Evolutionary conservation across 192 early-diverging fungal species (phyloP), one percentile per base, ranked within the genome.

Genomic region (Allomyces arbusculus): DNA sequence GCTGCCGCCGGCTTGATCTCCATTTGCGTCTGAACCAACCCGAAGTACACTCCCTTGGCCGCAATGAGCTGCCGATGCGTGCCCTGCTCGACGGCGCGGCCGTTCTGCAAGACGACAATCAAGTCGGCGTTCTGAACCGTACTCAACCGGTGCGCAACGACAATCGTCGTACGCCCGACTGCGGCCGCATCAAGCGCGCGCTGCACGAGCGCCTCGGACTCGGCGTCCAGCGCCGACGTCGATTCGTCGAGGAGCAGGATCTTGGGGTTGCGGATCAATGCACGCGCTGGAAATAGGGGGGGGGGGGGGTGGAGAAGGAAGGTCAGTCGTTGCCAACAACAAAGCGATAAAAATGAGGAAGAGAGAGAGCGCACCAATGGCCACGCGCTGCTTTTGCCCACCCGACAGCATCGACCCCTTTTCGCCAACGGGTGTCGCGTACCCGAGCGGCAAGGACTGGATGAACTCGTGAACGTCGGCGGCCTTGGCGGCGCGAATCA

Each of bases 371-470:
- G 33, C 0, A 40, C 33, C 92, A 78, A 97, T 95, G 65, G 92
- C 91, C 70, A 95, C 91, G 68, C 94, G 86, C 80, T 95, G 92
- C 72, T 95, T 95, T 72, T 95, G 92, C 33, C 91, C 91, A 64
- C 91, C 92, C 61, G 86, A 89, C 22, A 95, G 69, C 67, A 79
- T 72, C 64, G 88, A 80, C 24, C 84, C 86, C 62, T 79, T 73
- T 70, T 91, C 90, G 69, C 94, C 94, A 33, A 94, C 88, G 24
- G 74, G 69, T 8, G 91, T 94, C 58, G 89, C 83, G 71, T 91
- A 92, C n/a, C 82, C 82, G 23, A 89, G 72, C 6, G 92, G 91
- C 23, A 95, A 73, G 68, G 85, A 81, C 73, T 73, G 71, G 67
- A 96, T 91, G 68, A 96, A 96, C 44, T 88, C 84, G 69, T 82